Evolutionary conservation across 805 yeast species (phyloP), one percentile per base, ranked within the genome.

Genomic region (Ogataea allantospora): DNA sequence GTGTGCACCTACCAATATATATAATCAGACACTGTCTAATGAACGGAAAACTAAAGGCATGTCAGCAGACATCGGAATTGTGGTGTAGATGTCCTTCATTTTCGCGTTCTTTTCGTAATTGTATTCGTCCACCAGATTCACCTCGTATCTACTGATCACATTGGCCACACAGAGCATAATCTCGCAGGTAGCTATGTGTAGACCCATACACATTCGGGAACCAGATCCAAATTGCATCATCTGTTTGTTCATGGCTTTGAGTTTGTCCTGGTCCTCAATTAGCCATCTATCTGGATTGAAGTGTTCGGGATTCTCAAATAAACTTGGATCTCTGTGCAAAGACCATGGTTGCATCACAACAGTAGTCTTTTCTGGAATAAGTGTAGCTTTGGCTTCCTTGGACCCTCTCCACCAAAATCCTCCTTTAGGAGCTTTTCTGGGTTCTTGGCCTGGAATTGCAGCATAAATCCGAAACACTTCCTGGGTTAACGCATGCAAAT

Each of bases 181-280:
- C 53, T 81, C 88, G 27, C 75, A 73, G 13, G 74, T 58, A 0
- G 88, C 88, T 27, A 83, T 55, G 53, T 82, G 70, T 77, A 78
- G 72, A 1, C 91, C 89, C 37, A 81, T 62, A 51, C 91, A 83
- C 88, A 81, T 80, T 46, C 88, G 63, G 14, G 78, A 67, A 3
- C 89, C 91, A 27, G 78, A 73, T 1, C 89, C 88, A 63, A 83
- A 83, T 1, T 83, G 78, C 70, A 81, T 72, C 68, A 80, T 73
- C 47, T 67, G 66, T 35, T 64, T 68, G 40, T 68, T 66, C 76
- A 78, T 80, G 7, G 36, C 38, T 36, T 60, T 67, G 22, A 72
- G 50, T 26, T 80, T 52, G 5, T 40, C 45, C 5, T 51, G 51
- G 51, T 54, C 71, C 22, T 59, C 55, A 36, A 53, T 55, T 6